Base-by-base conservation (phyloP, 305 asterid species). In the Solanum aculeatissimum region DNA sequence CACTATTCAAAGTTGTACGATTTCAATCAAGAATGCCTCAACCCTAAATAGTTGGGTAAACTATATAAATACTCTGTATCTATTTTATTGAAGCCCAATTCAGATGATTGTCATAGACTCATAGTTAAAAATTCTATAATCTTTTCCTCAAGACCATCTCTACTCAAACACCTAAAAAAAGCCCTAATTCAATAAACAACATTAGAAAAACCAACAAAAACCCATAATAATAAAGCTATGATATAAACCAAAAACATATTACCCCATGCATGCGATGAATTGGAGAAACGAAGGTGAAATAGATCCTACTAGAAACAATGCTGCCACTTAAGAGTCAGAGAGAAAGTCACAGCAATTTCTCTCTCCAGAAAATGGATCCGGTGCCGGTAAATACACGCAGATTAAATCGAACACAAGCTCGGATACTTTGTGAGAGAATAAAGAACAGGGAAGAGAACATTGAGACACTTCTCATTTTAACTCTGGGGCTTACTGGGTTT, bases 221-320 rank as follows among this genome's bases (percentile, higher is more conserved):
- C 19, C 16, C 72, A 19, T 4, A 72, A 57, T 11, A 32, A 19
- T 14, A 19, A 81, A n/a, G 4, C 13, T 4, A 16, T 32, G 13
- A 51, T 53, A 18, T 42, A 18, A 78, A 80, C 75, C 27, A 49
- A 81, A 86, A 87, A 79, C 9, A 49, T 75, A 63, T 85, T 90
- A 93, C 97, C 95, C 97, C 97, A 93, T 91, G 86, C 89, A 87
- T 79, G 87, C 90, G 75, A 86, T 80, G 49, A 89, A 83, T 51
- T 87, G 47, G 83, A 83, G 86, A 54, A 85, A 86, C 81, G 88
- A 88, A 87, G 89, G 88, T 85, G 92, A 91, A 84, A 92, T 60
- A 25, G 90, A 90, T 88, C 92, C 92, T 40, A 86, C 63, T 35
- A 92, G 89, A 49, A 89, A 57, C 57, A 92, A 86, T 35, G 89